Evolutionary conservation across 2,329 filamentous ascomycete genomes (phyloP), one percentile per base, ranked within the genome.

Genomic region (Whalleya microplaca): DNA sequence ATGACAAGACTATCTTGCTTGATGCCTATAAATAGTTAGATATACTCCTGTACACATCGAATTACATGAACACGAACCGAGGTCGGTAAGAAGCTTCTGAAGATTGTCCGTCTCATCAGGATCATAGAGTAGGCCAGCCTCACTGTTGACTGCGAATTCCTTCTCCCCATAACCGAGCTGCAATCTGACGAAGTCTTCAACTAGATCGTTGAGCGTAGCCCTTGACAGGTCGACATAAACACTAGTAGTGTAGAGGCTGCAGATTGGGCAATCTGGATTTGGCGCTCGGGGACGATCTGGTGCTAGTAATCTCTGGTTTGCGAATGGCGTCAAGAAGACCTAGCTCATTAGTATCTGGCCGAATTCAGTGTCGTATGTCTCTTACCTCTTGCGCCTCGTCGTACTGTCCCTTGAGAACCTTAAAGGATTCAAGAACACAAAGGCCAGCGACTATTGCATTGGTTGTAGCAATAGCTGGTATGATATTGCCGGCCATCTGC

Each of bases 401-500:
- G 56, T 88, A 88, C 47, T 93, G 85, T 19, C 86, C 84, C 68
- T 82, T 88, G 55, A 99, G 77, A 21, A 98, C 88, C 73, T 97
- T 98, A 80, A 96, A 95, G 0, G 93, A 88, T 72, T 98, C 89
- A 21, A 99, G 78, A 6, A 98, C 92, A 69, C 93, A 98, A 9
- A 99, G 82, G 12, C 92, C 90, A 16, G 95, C 95, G 1, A 95
- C 94, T 72, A 98, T 96, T 16, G 95, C 95, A 72, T 99, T 99
- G 0, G 95, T 98, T 0, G 95, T 99, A 4, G 95, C 95, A 70
- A 99, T 99, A 1, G 95, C 95, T 1, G 95, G 95, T 59, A 99
- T 99, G 67, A 99, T 99, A 72, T 99, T 99, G 51, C 95, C 95
- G 3, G 95, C 95, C 94, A 98, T 99, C 75, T 99, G 90, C 77